A percentile compares a stretch with the other conserved stretches of the same genome.
phyloP scores from a whole-genome alignment of 768 basidiomycete genomes.

The Peribolospora kevripleyi region DNA sequence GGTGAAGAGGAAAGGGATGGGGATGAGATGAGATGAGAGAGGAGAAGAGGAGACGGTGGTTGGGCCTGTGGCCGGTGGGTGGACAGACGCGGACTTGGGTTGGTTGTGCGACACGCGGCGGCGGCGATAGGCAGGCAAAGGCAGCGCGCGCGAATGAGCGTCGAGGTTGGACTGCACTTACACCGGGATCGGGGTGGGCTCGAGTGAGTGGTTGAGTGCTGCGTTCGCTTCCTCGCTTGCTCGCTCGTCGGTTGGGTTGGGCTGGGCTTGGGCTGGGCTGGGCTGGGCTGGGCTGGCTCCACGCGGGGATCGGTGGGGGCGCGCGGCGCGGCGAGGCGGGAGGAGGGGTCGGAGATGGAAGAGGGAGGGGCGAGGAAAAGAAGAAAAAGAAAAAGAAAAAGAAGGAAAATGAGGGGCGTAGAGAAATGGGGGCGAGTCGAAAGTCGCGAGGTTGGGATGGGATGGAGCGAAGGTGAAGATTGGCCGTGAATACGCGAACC shows the following conservation, averaged over 20 bases:
- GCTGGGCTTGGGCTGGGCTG: slow-evolving; percentile 1
- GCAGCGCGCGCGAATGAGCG: no score
- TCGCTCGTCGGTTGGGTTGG: neutral
- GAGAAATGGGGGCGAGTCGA: no score
- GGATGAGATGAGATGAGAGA: neutral
- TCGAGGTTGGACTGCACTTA: no score
- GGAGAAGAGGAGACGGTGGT: neutral
- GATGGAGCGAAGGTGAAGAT: no score
- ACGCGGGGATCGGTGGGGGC: neutral
- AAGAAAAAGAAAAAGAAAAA: neutral
- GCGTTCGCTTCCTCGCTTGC: neutral
- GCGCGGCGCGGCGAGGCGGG: neutral
- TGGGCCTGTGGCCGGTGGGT: neutral
- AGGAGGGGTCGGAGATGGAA: neutral
- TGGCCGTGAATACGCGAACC: no score
- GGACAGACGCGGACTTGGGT: neutral
- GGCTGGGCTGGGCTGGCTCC: neutral
- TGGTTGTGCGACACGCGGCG: no score
- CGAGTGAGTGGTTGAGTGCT: neutral
- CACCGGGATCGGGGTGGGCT: neutral
- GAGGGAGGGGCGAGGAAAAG: neutral
- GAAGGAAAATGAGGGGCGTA: no score
- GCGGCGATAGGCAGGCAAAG: no score
- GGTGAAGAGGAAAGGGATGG: neutral
- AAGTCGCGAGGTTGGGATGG: no score